Conservation (phyloP, 129 eudicot species). For the Escallonia herrerae region DNA sequence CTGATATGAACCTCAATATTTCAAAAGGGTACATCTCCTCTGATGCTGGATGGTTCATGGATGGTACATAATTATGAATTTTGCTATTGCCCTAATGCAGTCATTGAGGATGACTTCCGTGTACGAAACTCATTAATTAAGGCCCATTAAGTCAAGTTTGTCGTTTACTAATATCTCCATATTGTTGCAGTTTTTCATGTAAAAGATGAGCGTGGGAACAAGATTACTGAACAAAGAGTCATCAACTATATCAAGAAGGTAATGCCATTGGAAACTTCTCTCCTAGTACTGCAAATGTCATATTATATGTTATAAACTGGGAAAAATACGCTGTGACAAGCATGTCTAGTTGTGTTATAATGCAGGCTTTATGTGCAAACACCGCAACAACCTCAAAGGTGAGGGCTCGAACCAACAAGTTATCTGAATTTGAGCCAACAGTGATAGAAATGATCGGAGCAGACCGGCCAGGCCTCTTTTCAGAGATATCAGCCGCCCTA, state of each 20-base stretch:
- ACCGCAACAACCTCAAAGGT: conserved; percentile 15
- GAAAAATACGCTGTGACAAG: too few species aligned
- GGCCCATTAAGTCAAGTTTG: too few species aligned
- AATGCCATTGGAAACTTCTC: neutral
- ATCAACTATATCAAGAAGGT: conserved; percentile 67
- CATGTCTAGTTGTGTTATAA: neutral
- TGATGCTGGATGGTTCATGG: conserved; percentile 92
- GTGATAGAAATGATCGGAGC: conserved; percentile 66
- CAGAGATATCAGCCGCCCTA: conserved; percentile 80
- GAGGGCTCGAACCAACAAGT: conserved; percentile 16
- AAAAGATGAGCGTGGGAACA: conserved; percentile 60
- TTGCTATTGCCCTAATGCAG: too few species aligned
- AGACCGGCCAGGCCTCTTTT: conserved; percentile 73
- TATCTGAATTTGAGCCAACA: conserved; percentile 15
- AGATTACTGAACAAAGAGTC: conserved; percentile 41
- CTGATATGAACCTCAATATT: conserved; percentile 67
- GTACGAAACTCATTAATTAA: too few species aligned
- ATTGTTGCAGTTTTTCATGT: conserved; percentile 62
- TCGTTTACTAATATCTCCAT: too few species aligned
- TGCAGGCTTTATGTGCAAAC: conserved; percentile 45
- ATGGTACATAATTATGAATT: conserved; percentile 32
- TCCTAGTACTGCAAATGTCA: too few species aligned
- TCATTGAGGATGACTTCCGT: too few species aligned
- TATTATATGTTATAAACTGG: too few species aligned
- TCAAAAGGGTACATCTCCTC: conserved; percentile 65